Evolutionary conservation across 1,284 basidiomycete species (phyloP), one percentile per base, ranked within the genome.

Genomic region (Trichosporon faecale): DNA sequence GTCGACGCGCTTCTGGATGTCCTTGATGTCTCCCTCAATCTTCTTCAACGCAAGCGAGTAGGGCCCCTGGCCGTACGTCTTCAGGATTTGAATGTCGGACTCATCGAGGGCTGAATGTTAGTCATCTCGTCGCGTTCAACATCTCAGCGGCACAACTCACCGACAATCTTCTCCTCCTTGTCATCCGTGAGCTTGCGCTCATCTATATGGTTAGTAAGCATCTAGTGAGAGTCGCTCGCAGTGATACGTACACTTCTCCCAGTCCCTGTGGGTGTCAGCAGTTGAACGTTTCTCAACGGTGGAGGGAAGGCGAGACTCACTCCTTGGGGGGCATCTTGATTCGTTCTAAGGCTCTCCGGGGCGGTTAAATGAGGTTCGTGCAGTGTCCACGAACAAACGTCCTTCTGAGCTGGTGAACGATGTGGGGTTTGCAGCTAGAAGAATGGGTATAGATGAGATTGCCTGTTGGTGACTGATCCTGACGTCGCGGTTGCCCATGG

Each of bases 41-140:
- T 90, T 89, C 87, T 96, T 98, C 69, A 99, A 86, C 76, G 91
- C 89, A 40, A 87, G 84, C 0, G 95, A 95, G 80, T 99, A 99
- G 67, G 97, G 95, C 71, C 97, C 97, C 91, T 98, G 96, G 65
- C 97, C 96, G 83, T 99, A 99, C 72, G 97, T 99, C 86, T 98
- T 98, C 76, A 99, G 89, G 73, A 99, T 96, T 84, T 99, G 96
- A 70, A 99, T 99, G 82, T 99, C 97, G 73, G 93, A 95, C 79
- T 98, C 97, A 81, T 98, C 97, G 74, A 99, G 90, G 66, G 92
- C 96, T 91, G 79, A 6, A 7, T 25, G 66, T 71, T 55, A 71
- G 70, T 35, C 16, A 52, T 18, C 18, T 29, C 9, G 16, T 8
- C 23, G 33, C 25, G 31, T 18, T 12, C 18, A 6, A 4, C 52